A percentile compares a stretch with the other conserved stretches of the same genome.
These are phyloP conservation scores for Pseudogymnoascus sp. DNA, from an alignment of 2,329 filamentous ascomycete species.

Conservation along the genomic window DNA sequence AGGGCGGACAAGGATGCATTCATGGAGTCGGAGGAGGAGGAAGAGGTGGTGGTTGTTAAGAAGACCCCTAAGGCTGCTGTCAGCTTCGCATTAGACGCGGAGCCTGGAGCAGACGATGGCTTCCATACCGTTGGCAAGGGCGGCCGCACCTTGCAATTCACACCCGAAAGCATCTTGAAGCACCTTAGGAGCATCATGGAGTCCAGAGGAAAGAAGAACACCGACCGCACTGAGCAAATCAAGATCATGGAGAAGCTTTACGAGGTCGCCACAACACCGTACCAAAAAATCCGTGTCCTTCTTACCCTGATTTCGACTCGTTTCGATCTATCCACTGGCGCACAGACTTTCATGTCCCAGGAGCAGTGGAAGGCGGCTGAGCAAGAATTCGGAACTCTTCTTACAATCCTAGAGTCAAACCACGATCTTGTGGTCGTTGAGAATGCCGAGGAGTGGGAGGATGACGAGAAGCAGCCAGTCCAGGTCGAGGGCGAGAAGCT, in stretches of 20 bases:
- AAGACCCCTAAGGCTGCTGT: conserved; percentile 45
- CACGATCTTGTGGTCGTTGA: conserved; percentile 80
- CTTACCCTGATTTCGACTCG: conserved; percentile 86
- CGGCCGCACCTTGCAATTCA: conserved; percentile 83
- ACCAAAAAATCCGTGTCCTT: conserved; percentile 88
- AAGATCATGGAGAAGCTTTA: conserved; percentile 92
- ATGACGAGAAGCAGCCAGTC: conserved; percentile 86
- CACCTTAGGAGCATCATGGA: conserved; percentile 89
- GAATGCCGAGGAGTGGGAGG: conserved; percentile 95
- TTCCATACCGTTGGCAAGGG: conserved; percentile 85
- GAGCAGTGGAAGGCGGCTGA: conserved; percentile 97
- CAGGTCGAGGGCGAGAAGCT: conserved; percentile 68
- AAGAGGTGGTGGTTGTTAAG: conserved; percentile 48
- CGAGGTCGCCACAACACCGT: conserved; percentile 82
- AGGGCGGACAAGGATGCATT: conserved; percentile 75
- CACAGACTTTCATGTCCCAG: conserved; percentile 74
- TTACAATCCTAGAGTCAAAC: conserved; percentile 72
- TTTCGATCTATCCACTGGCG: conserved; percentile 82
- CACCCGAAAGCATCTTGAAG: conserved; percentile 96
- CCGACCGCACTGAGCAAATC: conserved; percentile 89
- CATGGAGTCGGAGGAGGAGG: conserved; percentile 78
- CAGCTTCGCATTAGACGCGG: conserved; percentile 41
- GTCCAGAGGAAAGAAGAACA: conserved; percentile 98
- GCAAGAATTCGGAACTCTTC: conserved; percentile 70
- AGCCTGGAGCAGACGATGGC: conserved; percentile 66